phyloP scores from a whole-genome alignment of 2,329 filamentous ascomycete genomes.

The Colletotrichum agaves region DNA sequence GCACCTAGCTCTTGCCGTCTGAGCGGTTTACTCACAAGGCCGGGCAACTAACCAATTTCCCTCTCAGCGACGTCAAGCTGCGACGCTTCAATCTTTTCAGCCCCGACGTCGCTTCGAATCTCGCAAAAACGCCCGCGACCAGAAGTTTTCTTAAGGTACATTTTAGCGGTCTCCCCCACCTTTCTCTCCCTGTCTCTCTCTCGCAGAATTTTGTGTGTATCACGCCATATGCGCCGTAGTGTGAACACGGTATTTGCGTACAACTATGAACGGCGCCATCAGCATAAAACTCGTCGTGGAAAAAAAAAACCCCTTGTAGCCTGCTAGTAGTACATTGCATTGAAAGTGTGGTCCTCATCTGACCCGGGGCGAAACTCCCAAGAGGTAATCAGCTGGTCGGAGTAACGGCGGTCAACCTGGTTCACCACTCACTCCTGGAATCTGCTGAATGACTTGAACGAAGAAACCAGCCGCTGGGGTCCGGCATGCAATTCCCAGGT shows the following conservation, averaged over 20 bases:
- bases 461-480: neutral
- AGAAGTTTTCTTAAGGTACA: neutral
- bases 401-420: constrained; percentile 31
- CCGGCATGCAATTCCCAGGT: neutral
- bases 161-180: no score
- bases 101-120: constrained; percentile 36
- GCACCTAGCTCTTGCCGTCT: constrained; percentile 9
- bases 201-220: no score
- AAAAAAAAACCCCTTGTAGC: neutral
- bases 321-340: constrained; percentile 10
- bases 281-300: constrained; percentile 28
- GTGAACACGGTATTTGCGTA: no score
- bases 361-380: constrained; percentile 30
- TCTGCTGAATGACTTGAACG: neutral
- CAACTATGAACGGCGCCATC: neutral
- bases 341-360: constrained; percentile 28
- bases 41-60: constrained; percentile 1
- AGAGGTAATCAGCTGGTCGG: constrained; percentile 22
- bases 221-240: no score
- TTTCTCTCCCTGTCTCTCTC: no score
- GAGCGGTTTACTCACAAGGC: constrained; percentile 8
- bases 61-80: neutral
- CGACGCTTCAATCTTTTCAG: constrained; percentile 15
- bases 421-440: neutral
- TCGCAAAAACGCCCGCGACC: constrained; percentile 27